Base-by-base conservation (phyloP, 495 filamentous ascomycete genomes). In the Annulohypoxylon nitens region DNA sequence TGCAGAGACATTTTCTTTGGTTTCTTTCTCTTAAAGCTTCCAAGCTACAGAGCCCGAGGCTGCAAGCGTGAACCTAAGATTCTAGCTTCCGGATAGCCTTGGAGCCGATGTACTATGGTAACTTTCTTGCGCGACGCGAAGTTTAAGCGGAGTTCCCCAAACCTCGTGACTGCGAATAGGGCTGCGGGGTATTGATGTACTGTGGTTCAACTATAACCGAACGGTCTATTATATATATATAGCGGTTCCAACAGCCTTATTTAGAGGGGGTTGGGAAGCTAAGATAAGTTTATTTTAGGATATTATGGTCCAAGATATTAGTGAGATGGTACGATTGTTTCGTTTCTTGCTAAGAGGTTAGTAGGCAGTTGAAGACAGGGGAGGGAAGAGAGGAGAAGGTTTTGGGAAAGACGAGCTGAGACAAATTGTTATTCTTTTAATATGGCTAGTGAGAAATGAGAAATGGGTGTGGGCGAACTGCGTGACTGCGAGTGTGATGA, bases 1-100 rank as follows among this genome's bases (percentile, higher is more conserved):
- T 87, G 83, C 47, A 92, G 84, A 58, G 88, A 82, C 82, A 85
- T 70, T 53, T 5, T 30, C 18, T 50, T 11, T 39, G 34, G 5
- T 9, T 10, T 39, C 36, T 39, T 12, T 39, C 36, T 39, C 11
- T 4, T 30, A 3, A 30, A 30, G 30, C 30, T 30, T 30, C 30
- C 3, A 30, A 30, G 5, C 30, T 30, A 6, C 36, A 10, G 34
- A 36, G 16, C 6, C 48, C 20, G 25, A 54, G 25, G 50, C 33
- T 51, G 48, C 18, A 9, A 18, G 43, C 43, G 43, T 16, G 18
- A 47, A 47, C 43, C 16, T 47, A 47, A 9, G n/a, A 2, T n/a
- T 14, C 14, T 45, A 45, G 41, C 41, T 45, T n/a, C 41, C 4
- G 43, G 14, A n/a, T 47, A 25, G 4, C 9, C 0, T 43, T 43